Base-by-base conservation (phyloP, 495 filamentous ascomycete genomes). In the Hypoxylon trugodes region DNA sequence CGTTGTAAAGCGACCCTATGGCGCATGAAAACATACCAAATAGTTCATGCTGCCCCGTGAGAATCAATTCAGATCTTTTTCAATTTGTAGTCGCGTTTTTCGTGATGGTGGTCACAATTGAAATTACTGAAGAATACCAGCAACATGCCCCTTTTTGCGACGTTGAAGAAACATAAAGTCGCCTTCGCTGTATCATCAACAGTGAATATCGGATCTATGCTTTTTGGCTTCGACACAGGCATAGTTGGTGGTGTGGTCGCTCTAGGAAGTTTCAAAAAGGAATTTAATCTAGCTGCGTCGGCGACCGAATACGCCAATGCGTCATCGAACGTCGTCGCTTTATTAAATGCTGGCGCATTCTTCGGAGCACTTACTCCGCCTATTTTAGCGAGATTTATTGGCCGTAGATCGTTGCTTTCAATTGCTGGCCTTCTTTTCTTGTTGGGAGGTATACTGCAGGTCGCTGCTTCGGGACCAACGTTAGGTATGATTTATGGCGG, bases 401-500 rank as follows among this genome's bases (percentile, higher is more conserved):
- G 58, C 10, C 58, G 58, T 26, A 41, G 32, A n/a, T 22, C 36
- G 5, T 25, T 62, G 25, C 16, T 64, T 9, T 32, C 52, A 2
- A 10, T 59, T 15, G 53, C 53, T 1, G 45, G 25, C 18, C 54
- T 26, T 18, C 45, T 59, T 2, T 28, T 59, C n/a, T 30, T 65
- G 16, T 21, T 65, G 6, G 53, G 54, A 4, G 53, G 61, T 8
- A 61, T 59, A 19, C 49, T 65, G 18, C 47, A 65, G 25, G 52
- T 58, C 3, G 35, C 37, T 8, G 33, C 54, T 19, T 58, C 50
- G 13, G 37, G 33, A 30, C 51, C 28, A 40, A 52, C 35, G 2
- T 43, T 33, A 13, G 66, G 21, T 16, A 65, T 48, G 52, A 63
- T 41, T 63, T 71, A 75, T 54, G 65, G 26, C 7, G 68, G 61